phyloP scores from a whole-genome alignment of 345 rosid species.

The Excoecaria agallocha region DNA sequence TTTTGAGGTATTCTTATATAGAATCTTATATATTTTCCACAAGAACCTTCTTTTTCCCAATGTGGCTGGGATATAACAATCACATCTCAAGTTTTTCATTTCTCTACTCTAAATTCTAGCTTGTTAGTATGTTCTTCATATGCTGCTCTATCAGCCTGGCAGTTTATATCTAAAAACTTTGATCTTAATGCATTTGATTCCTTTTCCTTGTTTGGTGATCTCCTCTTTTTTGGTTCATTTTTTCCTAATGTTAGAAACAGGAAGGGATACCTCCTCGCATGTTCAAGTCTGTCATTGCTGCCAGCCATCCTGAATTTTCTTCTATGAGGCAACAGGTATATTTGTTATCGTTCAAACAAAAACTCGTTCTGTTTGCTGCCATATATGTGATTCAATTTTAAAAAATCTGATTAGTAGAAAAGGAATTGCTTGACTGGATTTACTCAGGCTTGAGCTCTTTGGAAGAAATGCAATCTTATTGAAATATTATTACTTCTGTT shows the following conservation, averaged over 20 bases:
- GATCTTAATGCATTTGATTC: background rate
- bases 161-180: background rate
- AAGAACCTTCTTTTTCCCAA: background rate
- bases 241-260: slow-evolving; percentile 54
- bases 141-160: background rate
- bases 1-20: slow-evolving; percentile 1
- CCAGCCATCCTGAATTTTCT: slow-evolving; percentile 93
- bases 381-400: background rate
- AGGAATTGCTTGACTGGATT: background rate
- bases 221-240: background rate
- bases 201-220: background rate
- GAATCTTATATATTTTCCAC: background rate
- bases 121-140: background rate
- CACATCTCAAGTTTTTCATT: background rate
- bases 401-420: background rate
- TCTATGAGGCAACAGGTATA: slow-evolving; percentile 95
- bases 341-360: background rate
- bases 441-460: background rate
- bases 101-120: background rate
- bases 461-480: background rate
- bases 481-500: background rate
- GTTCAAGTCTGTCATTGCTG: slow-evolving; percentile 94
- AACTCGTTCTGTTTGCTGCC: background rate
- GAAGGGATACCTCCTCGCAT: slow-evolving; percentile 95
- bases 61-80: slow-evolving; percentile 4